Base-by-base conservation (phyloP, 2,329 filamentous ascomycete genomes). In the Monilinia fructicola region DNA sequence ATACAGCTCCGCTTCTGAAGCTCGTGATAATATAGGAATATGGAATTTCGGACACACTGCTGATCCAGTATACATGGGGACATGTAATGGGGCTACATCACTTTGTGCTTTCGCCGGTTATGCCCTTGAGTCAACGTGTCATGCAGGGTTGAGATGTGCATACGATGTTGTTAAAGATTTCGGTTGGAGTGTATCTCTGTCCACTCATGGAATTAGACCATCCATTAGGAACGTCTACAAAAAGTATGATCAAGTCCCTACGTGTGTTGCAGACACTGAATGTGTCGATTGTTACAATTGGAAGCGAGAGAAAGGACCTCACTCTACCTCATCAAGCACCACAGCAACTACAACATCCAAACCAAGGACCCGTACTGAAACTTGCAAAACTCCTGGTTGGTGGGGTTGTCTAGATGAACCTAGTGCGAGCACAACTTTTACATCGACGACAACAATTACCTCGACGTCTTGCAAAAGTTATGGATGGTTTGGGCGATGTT, bases 41-140 rank as follows among this genome's bases (percentile, higher is more conserved):
- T 95, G 87, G 75, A 93, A 97, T 77, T 93, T 97, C 76, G 94
- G 94, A 7, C 93, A 97, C 74, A 97, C 93, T 0, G 93, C 94
- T 0, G 94, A 98, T 77, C 94, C 94, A 0, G 87, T 98, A 50
- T 98, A 89, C 74, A 93, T 96, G 79, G 94, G 94, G 31, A 90
- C 88, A 0, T 97, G 94, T 79, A 96, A 96, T 73, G 91, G 90
- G 26, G 91, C 90, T 1, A 91, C 90, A 3, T 92, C 93, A 1
- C 87, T 89, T 11, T 97, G 94, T 77, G 93, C 93, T 0, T 95
- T 68, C 73, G 93, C 87, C 1, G 93, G 93, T 0, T 97, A 97
- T 76, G 92, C 93, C 1, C 85, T 97, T 82, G 92, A 97, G 78
- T 90, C 92, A 10, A 83, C 88, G 12, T 97, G 94, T 73, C 94